Conservation (phyloP, 129 eudicot species). For the Flaveria ramosissima region DNA sequence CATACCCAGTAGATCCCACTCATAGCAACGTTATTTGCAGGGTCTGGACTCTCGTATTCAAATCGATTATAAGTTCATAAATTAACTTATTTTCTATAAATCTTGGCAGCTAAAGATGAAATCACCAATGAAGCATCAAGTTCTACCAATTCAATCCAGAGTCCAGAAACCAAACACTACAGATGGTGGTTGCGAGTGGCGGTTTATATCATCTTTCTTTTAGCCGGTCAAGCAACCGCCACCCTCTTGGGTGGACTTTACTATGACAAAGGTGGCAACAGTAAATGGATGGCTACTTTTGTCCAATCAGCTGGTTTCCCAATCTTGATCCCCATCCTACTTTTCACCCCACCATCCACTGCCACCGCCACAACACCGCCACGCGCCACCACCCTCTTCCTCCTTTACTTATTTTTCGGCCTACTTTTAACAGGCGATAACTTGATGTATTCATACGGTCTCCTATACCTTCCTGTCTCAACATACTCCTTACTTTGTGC, state of each 20-base stretch:
- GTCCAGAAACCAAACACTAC: constrained; percentile 33
- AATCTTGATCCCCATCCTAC: constrained; percentile 47
- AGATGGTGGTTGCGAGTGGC: constrained; percentile 55
- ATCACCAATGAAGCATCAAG: neutral
- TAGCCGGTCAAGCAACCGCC: constrained; percentile 62
- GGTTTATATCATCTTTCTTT: constrained; percentile 42
- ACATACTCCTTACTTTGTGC: constrained; percentile 64
- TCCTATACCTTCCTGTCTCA: constrained; percentile 64
- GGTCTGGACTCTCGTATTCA: no score
- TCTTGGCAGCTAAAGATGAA: constrained; percentile 27
- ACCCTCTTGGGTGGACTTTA: constrained; percentile 60
- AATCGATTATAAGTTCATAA: neutral
- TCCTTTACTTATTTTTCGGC: constrained; percentile 56
- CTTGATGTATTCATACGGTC: constrained; percentile 64
- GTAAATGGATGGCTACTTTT: constrained; percentile 75
- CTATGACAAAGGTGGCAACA: constrained; percentile 68
- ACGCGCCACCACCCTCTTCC: constrained; percentile 28
- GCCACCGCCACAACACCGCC: constrained; percentile 27
- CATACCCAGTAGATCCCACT: no score
- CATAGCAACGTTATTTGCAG: no score
- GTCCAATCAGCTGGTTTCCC: constrained; percentile 72
- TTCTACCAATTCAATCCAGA: constrained; percentile 17
- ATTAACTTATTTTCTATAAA: neutral
- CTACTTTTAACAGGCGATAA: constrained; percentile 54
- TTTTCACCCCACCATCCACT: constrained; percentile 29